phyloP scores from a whole-genome alignment of 1,139 yeast species.

The Candida tropicalis region DNA sequence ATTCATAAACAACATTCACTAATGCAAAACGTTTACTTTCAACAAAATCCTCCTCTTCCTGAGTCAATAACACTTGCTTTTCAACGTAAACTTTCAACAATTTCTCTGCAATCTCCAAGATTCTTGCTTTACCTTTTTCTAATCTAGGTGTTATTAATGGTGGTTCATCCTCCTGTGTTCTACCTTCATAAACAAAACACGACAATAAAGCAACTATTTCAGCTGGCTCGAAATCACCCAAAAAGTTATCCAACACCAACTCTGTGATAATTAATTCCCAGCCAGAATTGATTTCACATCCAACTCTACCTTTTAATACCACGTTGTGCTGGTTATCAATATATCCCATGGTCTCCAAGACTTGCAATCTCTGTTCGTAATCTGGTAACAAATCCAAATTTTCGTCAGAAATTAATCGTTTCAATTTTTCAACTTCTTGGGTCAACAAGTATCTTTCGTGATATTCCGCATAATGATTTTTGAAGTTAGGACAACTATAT shows the following conservation, averaged over 20 bases:
- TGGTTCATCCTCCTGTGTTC: slow-evolving; percentile 61
- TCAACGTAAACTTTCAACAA: slow-evolving; percentile 64
- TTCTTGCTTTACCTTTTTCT: slow-evolving; percentile 73
- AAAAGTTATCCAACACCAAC: slow-evolving; percentile 82
- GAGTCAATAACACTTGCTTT: slow-evolving; percentile 73
- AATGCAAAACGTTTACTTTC: slow-evolving; percentile 86
- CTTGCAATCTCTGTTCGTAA: slow-evolving; percentile 84
- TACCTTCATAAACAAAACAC: slow-evolving; percentile 91
- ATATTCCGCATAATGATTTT: slow-evolving; percentile 48
- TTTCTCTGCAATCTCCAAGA: slow-evolving; percentile 68
- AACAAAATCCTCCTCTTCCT: slow-evolving; percentile 83
- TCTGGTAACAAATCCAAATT: slow-evolving; percentile 90
- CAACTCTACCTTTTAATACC: slow-evolving; percentile 81
- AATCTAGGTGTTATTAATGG: slow-evolving; percentile 77
- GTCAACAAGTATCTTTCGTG: slow-evolving; percentile 50
- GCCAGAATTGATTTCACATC: slow-evolving; percentile 86
- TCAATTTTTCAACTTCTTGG: slow-evolving; percentile 56
- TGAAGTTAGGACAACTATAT: slow-evolving; percentile 43
- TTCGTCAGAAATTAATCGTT: slow-evolving; percentile 75
- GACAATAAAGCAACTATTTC: slow-evolving; percentile 93
- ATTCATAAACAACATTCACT: slow-evolving; percentile 92
- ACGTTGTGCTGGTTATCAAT: slow-evolving; percentile 79
- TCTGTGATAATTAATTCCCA: slow-evolving; percentile 91
- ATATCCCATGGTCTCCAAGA: slow-evolving; percentile 72
- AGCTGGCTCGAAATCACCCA: slow-evolving; percentile 92